Evolutionary conservation across 495 filamentous ascomycete species (phyloP), one percentile per base, ranked within the genome.

Genomic region (Hypoxylon fuscum): DNA sequence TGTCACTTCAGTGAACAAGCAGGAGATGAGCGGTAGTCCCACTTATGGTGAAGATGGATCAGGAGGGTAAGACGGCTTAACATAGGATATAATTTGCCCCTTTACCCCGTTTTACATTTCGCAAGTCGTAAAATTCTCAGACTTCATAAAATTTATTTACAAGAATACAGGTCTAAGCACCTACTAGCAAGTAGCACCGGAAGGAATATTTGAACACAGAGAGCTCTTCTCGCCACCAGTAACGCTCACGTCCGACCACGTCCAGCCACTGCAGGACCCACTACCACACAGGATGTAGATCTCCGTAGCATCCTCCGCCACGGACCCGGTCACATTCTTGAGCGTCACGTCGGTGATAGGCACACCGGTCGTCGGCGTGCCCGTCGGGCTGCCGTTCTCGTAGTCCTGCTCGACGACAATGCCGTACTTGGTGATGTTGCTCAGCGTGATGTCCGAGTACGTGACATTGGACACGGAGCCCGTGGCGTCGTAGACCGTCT

Each of bases 331-430:
- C 17, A 89, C 73, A 46, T 73, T 74, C 15, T 69, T 49, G n/a
- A 90, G 51, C 10, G 79, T 85, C 8, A 90, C 61, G 27, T 76
- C 78, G 11, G 83, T 87, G 60, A 90, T 88, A 2, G 83, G 79
- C 21, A 90, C 81, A 17, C 87, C 86, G 37, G 65, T 80, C 2
- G 87, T 87, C 14, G 87, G 82, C 2, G 52, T 83, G n/a, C 85
- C 86, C 21, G 82, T 87, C 2, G 81, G 85, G 62, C 74, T 75
- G 31, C 86, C 87, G 58, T 87, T 87, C 76, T 84, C 72, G 64
- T 90, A 90, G 70, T 89, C 86, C 73, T 90, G 88, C 74, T 90
- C 74, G 41, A 90, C 84, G 56, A 87, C 77, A 44, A 90, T 83
- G 44, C 87, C 88, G 67, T 89, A 86, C 21, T 81, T 79, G 41